Conservation (phyloP, 768 basidiomycete species). For the Macrolepiota fuliginosa region DNA sequence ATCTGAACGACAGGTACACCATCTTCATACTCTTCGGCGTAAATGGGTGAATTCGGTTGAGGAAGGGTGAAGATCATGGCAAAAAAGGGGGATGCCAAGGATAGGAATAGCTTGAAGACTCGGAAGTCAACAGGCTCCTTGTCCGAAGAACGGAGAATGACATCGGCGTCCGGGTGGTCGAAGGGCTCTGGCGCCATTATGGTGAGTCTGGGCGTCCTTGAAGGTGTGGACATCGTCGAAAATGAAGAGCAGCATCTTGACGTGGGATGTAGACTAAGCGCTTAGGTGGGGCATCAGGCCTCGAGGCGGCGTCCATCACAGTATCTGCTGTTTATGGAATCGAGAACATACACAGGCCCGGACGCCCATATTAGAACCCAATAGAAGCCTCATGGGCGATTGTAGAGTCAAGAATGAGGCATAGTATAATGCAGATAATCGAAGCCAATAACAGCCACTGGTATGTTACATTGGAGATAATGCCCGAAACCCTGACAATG, state of each 20-base stretch:
- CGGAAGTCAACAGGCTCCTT: conserved; percentile 43
- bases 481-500: background rate
- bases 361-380: too few species aligned
- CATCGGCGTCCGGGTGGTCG: conserved; percentile 45
- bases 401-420: background rate
- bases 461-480: background rate
- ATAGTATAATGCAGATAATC: background rate
- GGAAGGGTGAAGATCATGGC: conserved; percentile 54
- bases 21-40: conserved; percentile 20
- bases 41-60: conserved; percentile 32
- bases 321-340: background rate
- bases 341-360: background rate
- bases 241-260: background rate
- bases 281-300: conserved; percentile 1
- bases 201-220: conserved; percentile 12
- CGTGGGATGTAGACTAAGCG: background rate
- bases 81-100: conserved; percentile 59
- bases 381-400: too few species aligned
- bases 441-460: background rate
- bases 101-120: conserved; percentile 52
- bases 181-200: conserved; percentile 34
- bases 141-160: conserved; percentile 56
- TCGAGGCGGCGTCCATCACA: conserved; percentile 1
- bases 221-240: background rate
- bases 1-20: conserved; percentile 44